phyloP scores from a whole-genome alignment of 495 filamentous ascomycete species.

The Monascus purpureus region DNA sequence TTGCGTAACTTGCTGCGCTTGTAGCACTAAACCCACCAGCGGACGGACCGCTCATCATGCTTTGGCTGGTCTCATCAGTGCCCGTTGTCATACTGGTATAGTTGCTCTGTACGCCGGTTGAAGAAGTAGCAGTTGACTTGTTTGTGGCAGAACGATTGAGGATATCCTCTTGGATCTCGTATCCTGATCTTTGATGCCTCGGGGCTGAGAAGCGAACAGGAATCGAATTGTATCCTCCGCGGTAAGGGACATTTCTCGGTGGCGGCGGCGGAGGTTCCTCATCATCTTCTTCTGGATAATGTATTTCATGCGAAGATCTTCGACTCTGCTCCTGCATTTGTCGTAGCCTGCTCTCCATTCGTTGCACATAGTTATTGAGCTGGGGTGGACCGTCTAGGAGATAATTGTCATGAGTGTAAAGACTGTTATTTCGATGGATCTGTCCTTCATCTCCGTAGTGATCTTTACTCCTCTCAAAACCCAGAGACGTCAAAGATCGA shows the following conservation, averaged over 20 bases:
- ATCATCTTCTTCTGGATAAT: slow-evolving; percentile 28
- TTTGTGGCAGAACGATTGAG: slow-evolving; percentile 72
- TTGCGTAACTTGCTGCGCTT: slow-evolving; percentile 81
- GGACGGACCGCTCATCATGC: slow-evolving; percentile 84
- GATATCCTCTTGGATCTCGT: slow-evolving; percentile 58
- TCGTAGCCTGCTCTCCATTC: slow-evolving; percentile 72
- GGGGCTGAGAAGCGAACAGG: slow-evolving; percentile 26
- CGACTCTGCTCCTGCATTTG: slow-evolving; percentile 52
- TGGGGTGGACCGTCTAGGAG: slow-evolving; percentile 47
- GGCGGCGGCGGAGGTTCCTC: slow-evolving; percentile 43
- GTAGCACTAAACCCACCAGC: slow-evolving; percentile 88
- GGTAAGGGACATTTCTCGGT: slow-evolving; percentile 43
- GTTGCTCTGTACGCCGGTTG: slow-evolving; percentile 53
- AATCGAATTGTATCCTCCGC: slow-evolving; percentile 31
- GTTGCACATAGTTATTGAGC: slow-evolving; percentile 69
- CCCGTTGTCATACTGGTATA: slow-evolving; percentile 58
- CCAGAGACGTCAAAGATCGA: slow-evolving; percentile 61
- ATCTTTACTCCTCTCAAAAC: slow-evolving; percentile 43
- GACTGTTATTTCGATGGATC: slow-evolving; percentile 16
- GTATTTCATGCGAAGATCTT: slow-evolving; percentile 20
- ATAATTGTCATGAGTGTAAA: slow-evolving; percentile 30
- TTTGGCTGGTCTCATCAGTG: slow-evolving; percentile 66
- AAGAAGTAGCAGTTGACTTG: slow-evolving; percentile 67
- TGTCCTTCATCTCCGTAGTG: slow-evolving; percentile 16
- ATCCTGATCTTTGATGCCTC: slow-evolving; percentile 61